Base-by-base conservation (phyloP, 1,284 basidiomycete genomes). In the Cerioporus squamosus region DNA sequence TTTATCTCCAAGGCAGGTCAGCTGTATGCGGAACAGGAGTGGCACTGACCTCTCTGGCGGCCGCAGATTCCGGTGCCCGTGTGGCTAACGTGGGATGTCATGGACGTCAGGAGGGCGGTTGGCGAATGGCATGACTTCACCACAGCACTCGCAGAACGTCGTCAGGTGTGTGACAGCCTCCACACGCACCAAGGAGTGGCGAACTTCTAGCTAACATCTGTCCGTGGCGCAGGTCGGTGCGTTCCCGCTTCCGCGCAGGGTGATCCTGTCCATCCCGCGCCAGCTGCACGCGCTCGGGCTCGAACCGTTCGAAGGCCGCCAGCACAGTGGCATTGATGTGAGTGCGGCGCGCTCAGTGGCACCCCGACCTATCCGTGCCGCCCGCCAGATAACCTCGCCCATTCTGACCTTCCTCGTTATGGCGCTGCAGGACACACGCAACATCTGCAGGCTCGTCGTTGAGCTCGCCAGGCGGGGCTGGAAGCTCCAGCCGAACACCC, bases 311-410 rank as follows among this genome's bases (percentile, higher is more conserved):
- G 76, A 88, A 71, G 95, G 95, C 15, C 83, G 91, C 65, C 82
- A 87, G 60, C 95, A 97, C 73, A 88, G 87, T 67, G 95, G 95
- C 20, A 90, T 96, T 43, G 93, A 94, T 73, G 93, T 94, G 66
- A 79, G 91, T 86, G 53, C 48, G 38, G 49, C 48, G 26, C 51
- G 46, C 36, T 29, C 26, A 29, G 26, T 55, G 63, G 44, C 38
- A 20, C 48, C 31, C 44, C 33, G 20, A 42, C 29, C 46, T 24
- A 39, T 29, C 53, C 15, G n/a, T 14, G 7, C 26, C 45, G 31
- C 42, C 43, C 51, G 52, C 38, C 44, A 53, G 39, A 43, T 49
- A 20, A 20, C 26, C 44, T 23, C 53, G 44, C 18, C n/a, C 42
- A 18, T 33, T 42, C 61, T 48, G 54, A 60, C 53, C 15, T 26